Evolutionary conservation across 352 stramenopile species (phyloP), one percentile per base, ranked within the genome.

Genomic region (Phytophthora vignae): DNA sequence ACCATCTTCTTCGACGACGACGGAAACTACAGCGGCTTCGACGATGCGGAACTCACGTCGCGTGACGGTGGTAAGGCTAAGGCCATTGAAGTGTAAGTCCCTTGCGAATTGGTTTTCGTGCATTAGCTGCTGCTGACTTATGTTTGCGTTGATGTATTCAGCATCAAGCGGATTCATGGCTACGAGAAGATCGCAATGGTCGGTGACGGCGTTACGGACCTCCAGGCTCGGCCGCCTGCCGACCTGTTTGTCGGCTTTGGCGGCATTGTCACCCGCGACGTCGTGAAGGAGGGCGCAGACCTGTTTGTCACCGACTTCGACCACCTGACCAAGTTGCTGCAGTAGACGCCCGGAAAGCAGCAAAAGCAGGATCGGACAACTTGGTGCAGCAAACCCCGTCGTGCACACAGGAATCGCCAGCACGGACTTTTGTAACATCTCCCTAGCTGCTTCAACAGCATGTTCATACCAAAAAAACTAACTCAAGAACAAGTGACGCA

Each of bases 141-240:
- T 63, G 63, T 27, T 19, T 38, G 15, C 60, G 10, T 12, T 31
- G 22, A 25, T 25, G 22, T 25, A 58, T 54, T 54, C 69, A 84
- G 76, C 21, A 98, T 99, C 61, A 98, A 98, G 78, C 84, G 94
- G 42, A 90, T 87, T 58, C 83, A 95, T 58, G 90, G 91, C 55
- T 98, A 99, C 82, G 73, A 97, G n/a, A 95, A 87, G 14, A 95
- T 99, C 50, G 90, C 99, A 9, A 99, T 99, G 97, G 86, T 99
- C n/a, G 98, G 98, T 42, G 98, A 99, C 79, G 98, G 98, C 31
- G 97, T 97, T 12, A 99, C 98, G 2, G 98, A 99, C 85, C 81
- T 98, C 76, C 95, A 99, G 81, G 98, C 98, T 17, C 98, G 98
- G 36, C 98, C 98, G 46, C 98, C 98, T 10, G 98, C 98, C 1